Percentiles rank a stretch among this genome's conserved stretches.
Conservation (phyloP, 768 basidiomycete species). For the Collybia sp. region DNA sequence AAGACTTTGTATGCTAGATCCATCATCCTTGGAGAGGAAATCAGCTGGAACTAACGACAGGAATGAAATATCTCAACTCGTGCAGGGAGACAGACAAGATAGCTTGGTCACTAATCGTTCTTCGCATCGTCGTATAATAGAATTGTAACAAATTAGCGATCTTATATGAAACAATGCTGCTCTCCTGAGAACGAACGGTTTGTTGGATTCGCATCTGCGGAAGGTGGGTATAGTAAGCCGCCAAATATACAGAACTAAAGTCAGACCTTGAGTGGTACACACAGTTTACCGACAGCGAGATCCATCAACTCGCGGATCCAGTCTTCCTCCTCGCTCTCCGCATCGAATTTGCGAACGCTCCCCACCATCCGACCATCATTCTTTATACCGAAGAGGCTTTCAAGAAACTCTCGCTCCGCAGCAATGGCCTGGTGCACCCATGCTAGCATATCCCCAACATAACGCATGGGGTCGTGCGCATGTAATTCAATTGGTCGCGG, state of each 20-base stretch:
- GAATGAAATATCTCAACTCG: constrained; percentile 50
- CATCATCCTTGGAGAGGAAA: constrained; percentile 55
- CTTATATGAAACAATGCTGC: constrained; percentile 87
- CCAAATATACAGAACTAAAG: background rate
- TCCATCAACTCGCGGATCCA: constrained; percentile 83
- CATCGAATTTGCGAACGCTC: constrained; percentile 48
- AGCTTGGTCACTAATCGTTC: constrained; percentile 86
- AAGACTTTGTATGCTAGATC: constrained; percentile 80
- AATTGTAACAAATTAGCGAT: constrained; percentile 95
- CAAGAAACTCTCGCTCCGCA: constrained; percentile 91
- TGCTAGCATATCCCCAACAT: constrained; percentile 97
- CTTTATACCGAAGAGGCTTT: constrained; percentile 74
- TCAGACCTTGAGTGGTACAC: constrained; percentile 81
- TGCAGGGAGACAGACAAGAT: constrained; percentile 69
- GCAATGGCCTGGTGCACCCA: constrained; percentile 98
- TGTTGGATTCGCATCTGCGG: constrained; percentile 83
- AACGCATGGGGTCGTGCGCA: constrained; percentile 94
- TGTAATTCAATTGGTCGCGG: constrained; percentile 96
- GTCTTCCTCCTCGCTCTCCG: constrained; percentile 62
- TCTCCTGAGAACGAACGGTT: constrained; percentile 90
- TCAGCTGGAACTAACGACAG: too few species aligned
- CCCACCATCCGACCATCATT: constrained; percentile 73
- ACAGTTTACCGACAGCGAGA: constrained; percentile 74
- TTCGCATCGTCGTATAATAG: constrained; percentile 87
- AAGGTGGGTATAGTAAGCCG: constrained; percentile 1